Evolutionary conservation across 345 rosid species (phyloP).

Genomic region (Salix dunnii): DNA sequence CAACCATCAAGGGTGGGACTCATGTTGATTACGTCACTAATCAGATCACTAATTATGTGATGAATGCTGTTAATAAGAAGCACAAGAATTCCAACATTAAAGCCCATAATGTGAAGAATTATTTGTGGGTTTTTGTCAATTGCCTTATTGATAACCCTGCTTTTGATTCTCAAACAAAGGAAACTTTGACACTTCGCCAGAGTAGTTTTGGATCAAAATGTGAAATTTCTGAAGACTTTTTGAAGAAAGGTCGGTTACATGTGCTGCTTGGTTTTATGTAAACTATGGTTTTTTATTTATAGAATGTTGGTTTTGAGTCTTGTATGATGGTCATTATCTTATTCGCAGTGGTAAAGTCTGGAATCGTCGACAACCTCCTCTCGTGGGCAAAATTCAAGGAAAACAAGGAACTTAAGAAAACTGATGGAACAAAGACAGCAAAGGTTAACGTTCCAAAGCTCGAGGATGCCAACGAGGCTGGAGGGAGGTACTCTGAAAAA

Average conservation of each 20-base stretch:
- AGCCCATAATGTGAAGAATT: slow-evolving; percentile 78
- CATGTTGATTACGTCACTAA: slow-evolving; percentile 92
- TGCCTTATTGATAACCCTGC: slow-evolving; percentile 98
- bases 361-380: slow-evolving; percentile 68
- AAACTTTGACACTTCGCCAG: slow-evolving; percentile 91
- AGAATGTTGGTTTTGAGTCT: neutral
- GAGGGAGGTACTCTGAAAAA: slow-evolving; percentile 64
- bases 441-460: slow-evolving; percentile 66
- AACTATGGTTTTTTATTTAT: neutral
- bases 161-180: slow-evolving; percentile 98
- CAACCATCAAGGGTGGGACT: slow-evolving; percentile 96
- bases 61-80: slow-evolving; percentile 74
- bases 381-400: slow-evolving; percentile 89
- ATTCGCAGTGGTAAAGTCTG: slow-evolving; percentile 74
- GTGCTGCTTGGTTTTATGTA: neutral
- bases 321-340: neutral
- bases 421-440: slow-evolving; percentile 73
- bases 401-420: slow-evolving; percentile 85
- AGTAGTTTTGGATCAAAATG: slow-evolving; percentile 95
- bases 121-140: slow-evolving; percentile 95
- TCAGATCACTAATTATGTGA: slow-evolving; percentile 78
- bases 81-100: slow-evolving; percentile 75
- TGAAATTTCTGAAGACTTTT: slow-evolving; percentile 70
- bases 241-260: slow-evolving; percentile 64
- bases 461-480: slow-evolving; percentile 92